Percentiles rank a stretch among this genome's conserved stretches.
phyloP scores from a whole-genome alignment of 2,329 filamentous ascomycete species.

The Aspergillus aculeatinus region DNA sequence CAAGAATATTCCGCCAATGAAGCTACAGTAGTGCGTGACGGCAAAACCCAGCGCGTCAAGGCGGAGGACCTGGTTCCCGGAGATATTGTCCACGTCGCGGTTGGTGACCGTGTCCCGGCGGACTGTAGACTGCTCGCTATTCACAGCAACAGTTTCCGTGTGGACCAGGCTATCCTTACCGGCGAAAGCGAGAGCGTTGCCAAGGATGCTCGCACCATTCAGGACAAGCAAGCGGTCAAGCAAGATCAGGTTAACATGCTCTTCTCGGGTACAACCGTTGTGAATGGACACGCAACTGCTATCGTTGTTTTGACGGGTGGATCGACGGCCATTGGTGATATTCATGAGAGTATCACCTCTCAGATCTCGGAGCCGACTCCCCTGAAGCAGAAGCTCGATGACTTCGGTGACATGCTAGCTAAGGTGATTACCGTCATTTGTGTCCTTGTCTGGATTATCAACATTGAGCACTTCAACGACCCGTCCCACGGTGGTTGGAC shows the following conservation, averaged over 20 bases:
- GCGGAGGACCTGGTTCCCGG: conserved; percentile 97
- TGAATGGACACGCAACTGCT: conserved; percentile 87
- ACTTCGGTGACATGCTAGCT: conserved; percentile 92
- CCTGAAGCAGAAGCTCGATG: conserved; percentile 96
- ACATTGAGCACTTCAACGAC: conserved; percentile 95
- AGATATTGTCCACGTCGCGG: conserved; percentile 81
- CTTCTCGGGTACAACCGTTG: conserved; percentile 96
- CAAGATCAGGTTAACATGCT: conserved; percentile 98
- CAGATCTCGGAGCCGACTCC: conserved; percentile 98
- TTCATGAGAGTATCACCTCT: conserved; percentile 96
- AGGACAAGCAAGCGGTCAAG: conserved; percentile 83
- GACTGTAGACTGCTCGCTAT: conserved; percentile 88
- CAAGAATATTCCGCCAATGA: conserved; percentile 99
- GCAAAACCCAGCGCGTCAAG: conserved; percentile 77
- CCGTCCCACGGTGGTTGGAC: conserved; percentile 89
- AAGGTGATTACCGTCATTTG: conserved; percentile 99
- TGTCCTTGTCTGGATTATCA: conserved; percentile 95
- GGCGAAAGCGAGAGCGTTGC: conserved; percentile 96
- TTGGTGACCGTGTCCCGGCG: conserved; percentile 90
- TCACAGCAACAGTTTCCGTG: conserved; percentile 94
- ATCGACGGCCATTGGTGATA: conserved; percentile 94
- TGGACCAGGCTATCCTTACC: conserved; percentile 95
- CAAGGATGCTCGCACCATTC: conserved; percentile 71
- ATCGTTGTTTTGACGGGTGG: conserved; percentile 87
- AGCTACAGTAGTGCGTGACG: conserved; percentile 87